Evolutionary conservation across 2,329 filamentous ascomycete genomes (phyloP).

Genomic region (Colletotrichum musicola): DNA sequence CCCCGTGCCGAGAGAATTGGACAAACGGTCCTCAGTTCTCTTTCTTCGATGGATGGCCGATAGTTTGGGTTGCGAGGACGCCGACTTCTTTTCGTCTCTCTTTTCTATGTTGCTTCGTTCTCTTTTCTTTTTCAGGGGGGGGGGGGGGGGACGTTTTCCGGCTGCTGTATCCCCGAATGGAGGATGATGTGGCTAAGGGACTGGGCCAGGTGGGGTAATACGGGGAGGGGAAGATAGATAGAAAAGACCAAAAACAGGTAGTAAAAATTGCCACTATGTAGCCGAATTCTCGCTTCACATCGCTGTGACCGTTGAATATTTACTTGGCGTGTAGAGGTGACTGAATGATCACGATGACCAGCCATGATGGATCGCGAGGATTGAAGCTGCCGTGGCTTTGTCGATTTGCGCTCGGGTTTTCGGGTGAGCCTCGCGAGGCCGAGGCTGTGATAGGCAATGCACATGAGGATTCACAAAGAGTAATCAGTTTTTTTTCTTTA

Average conservation of each 20-base stretch:
- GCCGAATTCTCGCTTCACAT: background rate
- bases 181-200: slow-evolving; percentile 2
- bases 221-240: background rate
- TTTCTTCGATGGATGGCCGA: background rate
- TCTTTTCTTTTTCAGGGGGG: background rate
- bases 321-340: too few species aligned
- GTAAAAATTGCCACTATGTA: background rate
- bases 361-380: too few species aligned
- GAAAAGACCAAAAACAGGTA: background rate
- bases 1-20: background rate
- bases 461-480: background rate
- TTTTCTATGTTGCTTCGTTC: slow-evolving; percentile 1
- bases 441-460: background rate
- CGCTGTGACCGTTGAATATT: too few species aligned
- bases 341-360: too few species aligned
- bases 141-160: background rate
- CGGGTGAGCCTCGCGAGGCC: background rate
- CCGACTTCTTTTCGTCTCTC: background rate
- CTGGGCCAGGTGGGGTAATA: background rate
- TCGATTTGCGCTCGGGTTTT: background rate
- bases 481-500: background rate
- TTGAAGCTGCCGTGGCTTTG: background rate
- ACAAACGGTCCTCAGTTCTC: slow-evolving; percentile 1
- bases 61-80: background rate
- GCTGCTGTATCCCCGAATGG: slow-evolving; percentile 7